phyloP scores from a whole-genome alignment of 139 green algal genomes.

The Auxenochlorella pyrenoidosa region DNA sequence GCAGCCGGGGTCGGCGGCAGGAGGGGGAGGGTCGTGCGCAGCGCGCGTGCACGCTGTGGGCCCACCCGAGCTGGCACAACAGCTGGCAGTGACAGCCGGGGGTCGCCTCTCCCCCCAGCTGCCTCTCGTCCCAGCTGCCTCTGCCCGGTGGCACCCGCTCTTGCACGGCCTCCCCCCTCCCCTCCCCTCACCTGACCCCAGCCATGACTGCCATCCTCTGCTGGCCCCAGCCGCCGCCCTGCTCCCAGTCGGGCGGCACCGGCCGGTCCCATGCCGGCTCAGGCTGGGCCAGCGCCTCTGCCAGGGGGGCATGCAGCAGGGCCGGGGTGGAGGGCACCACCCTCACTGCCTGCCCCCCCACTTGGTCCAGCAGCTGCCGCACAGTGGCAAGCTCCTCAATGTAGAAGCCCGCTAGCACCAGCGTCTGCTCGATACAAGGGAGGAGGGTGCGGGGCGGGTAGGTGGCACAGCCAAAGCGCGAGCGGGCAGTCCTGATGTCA shows the following conservation, averaged over 20 bases:
- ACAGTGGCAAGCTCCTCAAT: constrained; percentile 36
- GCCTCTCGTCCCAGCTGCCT: too few species aligned
- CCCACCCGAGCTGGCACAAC: too few species aligned
- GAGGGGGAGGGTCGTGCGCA: too few species aligned
- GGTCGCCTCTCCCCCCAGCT: too few species aligned
- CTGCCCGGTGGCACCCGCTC: too few species aligned
- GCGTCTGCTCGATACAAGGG: background rate
- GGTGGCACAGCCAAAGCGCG: too few species aligned
- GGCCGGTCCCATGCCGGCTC: constrained; percentile 37
- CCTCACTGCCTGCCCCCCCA: background rate
- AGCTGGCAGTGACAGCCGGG: too few species aligned
- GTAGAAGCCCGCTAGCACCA: constrained; percentile 43
- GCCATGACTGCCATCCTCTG: constrained; percentile 35
- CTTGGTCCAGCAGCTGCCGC: constrained; percentile 31
- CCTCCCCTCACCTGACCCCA: constrained; percentile 24
- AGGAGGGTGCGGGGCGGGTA: background rate
- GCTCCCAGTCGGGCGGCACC: constrained; percentile 16
- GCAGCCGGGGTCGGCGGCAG: too few species aligned
- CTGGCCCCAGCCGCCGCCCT: constrained; percentile 48
- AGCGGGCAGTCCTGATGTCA: too few species aligned
- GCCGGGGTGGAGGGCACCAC: constrained; percentile 25
- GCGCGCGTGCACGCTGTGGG: too few species aligned
- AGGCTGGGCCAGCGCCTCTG: background rate
- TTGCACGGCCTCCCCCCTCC: too few species aligned
- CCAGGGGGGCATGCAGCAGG: background rate